Base-by-base conservation (phyloP, 768 basidiomycete species). In the Amanita pseudoporphyria region DNA sequence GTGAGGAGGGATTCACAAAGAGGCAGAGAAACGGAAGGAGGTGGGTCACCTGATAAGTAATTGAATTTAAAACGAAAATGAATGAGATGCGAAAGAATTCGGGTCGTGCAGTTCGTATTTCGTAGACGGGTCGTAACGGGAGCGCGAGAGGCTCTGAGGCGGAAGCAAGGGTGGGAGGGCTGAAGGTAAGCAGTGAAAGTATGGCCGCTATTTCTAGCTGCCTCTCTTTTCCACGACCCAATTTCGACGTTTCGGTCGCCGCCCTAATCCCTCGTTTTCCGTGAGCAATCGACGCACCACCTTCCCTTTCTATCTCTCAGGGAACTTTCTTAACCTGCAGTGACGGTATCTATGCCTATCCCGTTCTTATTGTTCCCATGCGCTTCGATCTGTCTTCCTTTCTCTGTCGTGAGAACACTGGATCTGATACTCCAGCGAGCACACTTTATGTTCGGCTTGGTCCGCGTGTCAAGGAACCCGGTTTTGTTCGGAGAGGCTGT, bases 1-100 rank as follows among this genome's bases (percentile, higher is more conserved):
- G 36, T 74, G 55, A 43, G 54, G 36, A 42, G 50, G 52, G 44
- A 47, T 58, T 56, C 52, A 56, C 57, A 51, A 49, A 53, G 53
- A 50, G 58, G 46, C 41, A 54, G 55, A 51, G 47, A 50, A 54
- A 52, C 40, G 52, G 52, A 49, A 41, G 24, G 50, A 31, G 9
- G 24, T 30, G 16, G 40, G n/a, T 5, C 13, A 19, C 14, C 46
- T 47, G 32, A 28, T 59, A 65, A 60, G 60, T 63, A 55, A 62
- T 56, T 65, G 62, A 64, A 54, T 54, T 56, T 66, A 59, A 60
- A 58, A 56, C 53, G 58, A 67, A 62, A 57, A 61, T 51, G 62
- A 47, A 63, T 59, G 42, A 54, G 63, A 60, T 54, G 55, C 56
- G 53, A 57, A 56, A 51, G 37, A 54, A 40, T 37, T n/a, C 10